Conservation (phyloP, 1,284 basidiomycete genomes). For the Phellopilus nigrolimitatus region DNA sequence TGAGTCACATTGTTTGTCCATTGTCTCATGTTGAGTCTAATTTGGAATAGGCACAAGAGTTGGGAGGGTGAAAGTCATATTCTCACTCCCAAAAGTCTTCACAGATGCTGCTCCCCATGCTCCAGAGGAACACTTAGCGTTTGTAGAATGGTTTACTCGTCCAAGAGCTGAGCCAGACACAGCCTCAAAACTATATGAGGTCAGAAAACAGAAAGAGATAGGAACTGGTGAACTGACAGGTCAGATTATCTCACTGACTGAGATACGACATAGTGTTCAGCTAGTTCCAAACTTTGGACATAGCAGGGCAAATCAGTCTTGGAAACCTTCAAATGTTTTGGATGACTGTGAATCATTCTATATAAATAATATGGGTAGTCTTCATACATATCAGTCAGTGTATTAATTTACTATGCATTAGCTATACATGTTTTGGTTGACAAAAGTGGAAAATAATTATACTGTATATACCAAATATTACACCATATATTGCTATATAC, state of each 20-base stretch:
- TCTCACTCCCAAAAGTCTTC: too few relatives aligned
- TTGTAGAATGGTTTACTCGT: constrained; percentile 31
- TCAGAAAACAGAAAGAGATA: background rate
- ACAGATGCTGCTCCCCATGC: constrained; percentile 9
- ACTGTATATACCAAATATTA: background rate
- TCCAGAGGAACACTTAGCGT: constrained; percentile 26
- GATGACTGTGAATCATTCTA: background rate
- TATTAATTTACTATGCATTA: background rate
- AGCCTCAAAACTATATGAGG: background rate
- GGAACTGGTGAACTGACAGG: background rate
- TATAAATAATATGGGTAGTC: constrained; percentile 1
- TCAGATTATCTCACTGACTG: background rate
- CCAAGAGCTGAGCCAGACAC: background rate
- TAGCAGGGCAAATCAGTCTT: background rate
- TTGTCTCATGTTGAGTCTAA: too few relatives aligned
- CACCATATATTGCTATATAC: background rate
- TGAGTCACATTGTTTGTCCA: too few relatives aligned
- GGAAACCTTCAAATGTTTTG: background rate
- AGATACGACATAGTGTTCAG: background rate
- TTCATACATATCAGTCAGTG: background rate
- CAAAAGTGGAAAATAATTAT: background rate
- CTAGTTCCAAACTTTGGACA: background rate
- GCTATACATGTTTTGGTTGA: background rate
- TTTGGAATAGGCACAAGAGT: too few relatives aligned
- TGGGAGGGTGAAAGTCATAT: too few relatives aligned